Percentiles rank a stretch among this genome's conserved stretches.
These are phyloP conservation scores for Epichloe aotearoae DNA, from an alignment of 2,329 filamentous ascomycete species.

Conservation along the genomic window DNA sequence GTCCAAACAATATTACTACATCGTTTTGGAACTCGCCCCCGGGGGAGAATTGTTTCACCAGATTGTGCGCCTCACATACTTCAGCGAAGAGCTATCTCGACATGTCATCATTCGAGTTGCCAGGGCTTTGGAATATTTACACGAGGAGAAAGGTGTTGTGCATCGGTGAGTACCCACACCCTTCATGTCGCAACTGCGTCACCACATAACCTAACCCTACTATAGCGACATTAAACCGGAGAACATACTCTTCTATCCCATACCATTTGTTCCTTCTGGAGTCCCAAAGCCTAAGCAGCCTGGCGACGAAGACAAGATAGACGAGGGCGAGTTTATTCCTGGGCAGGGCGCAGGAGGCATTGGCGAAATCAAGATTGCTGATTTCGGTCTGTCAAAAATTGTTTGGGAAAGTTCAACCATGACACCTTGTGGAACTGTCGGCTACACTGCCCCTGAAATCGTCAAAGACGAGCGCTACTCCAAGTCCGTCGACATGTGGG, in stretches of 20 bases:
- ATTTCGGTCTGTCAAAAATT: conserved; percentile 94
- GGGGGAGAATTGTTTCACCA: conserved; percentile 94
- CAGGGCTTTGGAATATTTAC: conserved; percentile 84
- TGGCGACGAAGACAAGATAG: conserved; percentile 92
- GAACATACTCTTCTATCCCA: conserved; percentile 87
- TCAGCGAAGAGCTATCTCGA: conserved; percentile 87
- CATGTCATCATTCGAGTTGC: conserved; percentile 94
- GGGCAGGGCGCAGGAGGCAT: conserved; percentile 82
- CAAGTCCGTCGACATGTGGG: conserved; percentile 99
- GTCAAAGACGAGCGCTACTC: conserved; percentile 98
- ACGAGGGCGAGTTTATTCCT: conserved; percentile 83
- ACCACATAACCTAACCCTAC: not conserved
- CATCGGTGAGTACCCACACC: conserved; percentile 54
- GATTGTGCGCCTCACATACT: conserved; percentile 95
- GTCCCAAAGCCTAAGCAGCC: conserved; percentile 67
- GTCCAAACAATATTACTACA: conserved; percentile 92
- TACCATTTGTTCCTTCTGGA: conserved; percentile 67
- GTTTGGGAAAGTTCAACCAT: conserved; percentile 98
- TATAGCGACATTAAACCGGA: conserved; percentile 93
- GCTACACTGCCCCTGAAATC: conserved; percentile 95
- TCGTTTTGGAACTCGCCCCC: conserved; percentile 86
- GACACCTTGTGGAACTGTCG: conserved; percentile 97
- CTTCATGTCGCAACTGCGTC: not conserved
- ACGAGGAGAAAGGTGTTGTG: conserved; percentile 89
- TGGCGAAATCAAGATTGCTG: conserved; percentile 90